phyloP scores from a whole-genome alignment of 192 early-diverging fungal genomes.

The Dissophora globulifera region DNA sequence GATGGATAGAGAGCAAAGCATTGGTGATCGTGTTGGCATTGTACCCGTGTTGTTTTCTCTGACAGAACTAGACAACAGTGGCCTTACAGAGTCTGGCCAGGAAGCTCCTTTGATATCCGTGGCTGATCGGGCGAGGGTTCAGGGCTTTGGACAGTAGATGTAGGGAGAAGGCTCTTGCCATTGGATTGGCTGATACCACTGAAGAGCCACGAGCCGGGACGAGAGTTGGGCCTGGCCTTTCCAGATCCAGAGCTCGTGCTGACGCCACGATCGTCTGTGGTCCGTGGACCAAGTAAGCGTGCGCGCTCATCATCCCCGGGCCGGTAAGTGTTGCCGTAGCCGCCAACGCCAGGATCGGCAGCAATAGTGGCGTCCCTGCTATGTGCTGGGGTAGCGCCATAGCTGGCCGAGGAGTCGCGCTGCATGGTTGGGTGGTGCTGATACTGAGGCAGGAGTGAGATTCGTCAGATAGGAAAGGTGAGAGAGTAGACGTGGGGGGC shows the following conservation, averaged over 20 bases:
- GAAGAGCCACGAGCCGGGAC: conserved; percentile 17
- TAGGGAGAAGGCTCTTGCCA: conserved; percentile 7
- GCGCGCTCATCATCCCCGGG: conserved; percentile 12
- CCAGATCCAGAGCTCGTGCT: not conserved
- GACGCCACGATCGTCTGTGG: not conserved
- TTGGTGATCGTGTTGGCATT: too few species aligned
- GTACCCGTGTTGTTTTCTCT: too few species aligned
- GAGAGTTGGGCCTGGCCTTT: not conserved
- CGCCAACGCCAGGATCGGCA: not conserved
- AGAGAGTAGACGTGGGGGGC: not conserved
- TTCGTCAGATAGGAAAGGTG: too few species aligned
- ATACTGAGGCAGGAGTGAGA: too few species aligned
- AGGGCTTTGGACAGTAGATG: not conserved
- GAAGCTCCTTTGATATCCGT: conserved; percentile 25
- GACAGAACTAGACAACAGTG: too few species aligned
- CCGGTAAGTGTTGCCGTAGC: not conserved
- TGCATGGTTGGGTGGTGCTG: conserved; percentile 15
- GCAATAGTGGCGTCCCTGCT: conserved; percentile 10
- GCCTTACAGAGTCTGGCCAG: conserved; percentile 43
- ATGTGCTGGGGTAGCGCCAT: conserved; percentile 12
- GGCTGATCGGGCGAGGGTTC: not conserved
- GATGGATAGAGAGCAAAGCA: too few species aligned
- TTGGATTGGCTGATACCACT: not conserved
- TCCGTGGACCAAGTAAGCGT: conserved; percentile 3
- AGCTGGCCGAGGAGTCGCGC: conserved; percentile 17